Evolutionary conservation across 1,284 basidiomycete genomes (phyloP).

Genomic region (Leccinum pachyderme): DNA sequence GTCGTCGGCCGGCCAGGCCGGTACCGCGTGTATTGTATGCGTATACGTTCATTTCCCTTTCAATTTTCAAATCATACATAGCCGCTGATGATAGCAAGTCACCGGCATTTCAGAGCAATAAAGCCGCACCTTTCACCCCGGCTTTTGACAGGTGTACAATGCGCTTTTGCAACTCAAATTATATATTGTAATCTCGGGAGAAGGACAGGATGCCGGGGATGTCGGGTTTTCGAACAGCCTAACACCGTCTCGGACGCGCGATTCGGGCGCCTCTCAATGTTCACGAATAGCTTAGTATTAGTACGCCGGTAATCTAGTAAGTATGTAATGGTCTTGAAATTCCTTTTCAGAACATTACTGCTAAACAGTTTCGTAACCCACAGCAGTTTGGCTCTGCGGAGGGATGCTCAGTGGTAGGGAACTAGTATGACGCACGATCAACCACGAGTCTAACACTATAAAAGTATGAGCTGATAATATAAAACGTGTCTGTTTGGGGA

Average conservation of each 20-base stretch:
- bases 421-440: background rate
- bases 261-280: background rate
- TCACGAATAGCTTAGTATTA: background rate
- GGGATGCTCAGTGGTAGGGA: background rate
- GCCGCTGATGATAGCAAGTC: too few relatives aligned
- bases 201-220: background rate
- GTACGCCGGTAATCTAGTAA: background rate
- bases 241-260: too few relatives aligned
- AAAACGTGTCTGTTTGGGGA: background rate
- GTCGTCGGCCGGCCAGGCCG: too few relatives aligned
- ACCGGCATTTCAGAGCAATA: background rate
- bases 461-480: too few relatives aligned
- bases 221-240: background rate
- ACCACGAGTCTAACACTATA: too few relatives aligned
- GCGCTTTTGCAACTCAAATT: background rate
- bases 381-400: background rate
- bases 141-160: background rate
- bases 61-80: background rate
- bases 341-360: too few relatives aligned
- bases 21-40: background rate
- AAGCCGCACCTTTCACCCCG: background rate
- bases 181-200: background rate
- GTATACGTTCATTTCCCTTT: background rate
- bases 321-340: too few relatives aligned
- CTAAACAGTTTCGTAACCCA: background rate